Evolutionary conservation across 208 protist species (phyloP).

Genomic region (Leishmania major): DNA sequence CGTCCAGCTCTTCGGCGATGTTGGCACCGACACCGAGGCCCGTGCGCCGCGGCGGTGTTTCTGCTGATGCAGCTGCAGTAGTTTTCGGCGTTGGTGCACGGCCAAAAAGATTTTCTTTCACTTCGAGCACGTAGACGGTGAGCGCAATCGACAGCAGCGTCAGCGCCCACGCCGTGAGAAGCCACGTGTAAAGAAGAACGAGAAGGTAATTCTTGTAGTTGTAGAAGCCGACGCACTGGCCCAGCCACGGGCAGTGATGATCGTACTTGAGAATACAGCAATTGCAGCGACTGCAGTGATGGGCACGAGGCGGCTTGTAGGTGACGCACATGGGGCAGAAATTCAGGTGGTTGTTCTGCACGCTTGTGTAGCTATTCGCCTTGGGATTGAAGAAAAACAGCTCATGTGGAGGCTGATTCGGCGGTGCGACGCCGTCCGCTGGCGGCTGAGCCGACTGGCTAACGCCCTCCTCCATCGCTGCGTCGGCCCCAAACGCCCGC

Average conservation of each 20-base stretch:
- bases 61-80: not conserved
- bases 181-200: conserved; percentile 73
- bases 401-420: conserved; percentile 19
- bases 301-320: conserved; percentile 89
- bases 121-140: conserved; percentile 28
- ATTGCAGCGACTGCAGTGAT: conserved; percentile 91
- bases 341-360: conserved; percentile 61
- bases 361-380: conserved; percentile 64
- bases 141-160: conserved; percentile 51
- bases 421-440: not conserved
- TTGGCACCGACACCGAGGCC: conserved; percentile 33
- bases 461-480: not conserved
- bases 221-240: conserved; percentile 92
- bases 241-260: conserved; percentile 94
- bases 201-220: conserved; percentile 94
- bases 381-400: conserved; percentile 65
- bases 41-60: conserved; percentile 1
- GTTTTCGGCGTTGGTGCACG: not conserved
- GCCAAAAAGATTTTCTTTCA: not conserved
- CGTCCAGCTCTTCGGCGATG: conserved; percentile 54
- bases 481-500: conserved; percentile 19
- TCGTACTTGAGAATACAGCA: conserved; percentile 92
- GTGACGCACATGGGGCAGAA: conserved; percentile 81
- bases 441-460: not conserved
- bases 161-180: conserved; percentile 75